phyloP scores from a whole-genome alignment of 2,329 filamentous ascomycete genomes.

The Monosporascus cannonballus region DNA sequence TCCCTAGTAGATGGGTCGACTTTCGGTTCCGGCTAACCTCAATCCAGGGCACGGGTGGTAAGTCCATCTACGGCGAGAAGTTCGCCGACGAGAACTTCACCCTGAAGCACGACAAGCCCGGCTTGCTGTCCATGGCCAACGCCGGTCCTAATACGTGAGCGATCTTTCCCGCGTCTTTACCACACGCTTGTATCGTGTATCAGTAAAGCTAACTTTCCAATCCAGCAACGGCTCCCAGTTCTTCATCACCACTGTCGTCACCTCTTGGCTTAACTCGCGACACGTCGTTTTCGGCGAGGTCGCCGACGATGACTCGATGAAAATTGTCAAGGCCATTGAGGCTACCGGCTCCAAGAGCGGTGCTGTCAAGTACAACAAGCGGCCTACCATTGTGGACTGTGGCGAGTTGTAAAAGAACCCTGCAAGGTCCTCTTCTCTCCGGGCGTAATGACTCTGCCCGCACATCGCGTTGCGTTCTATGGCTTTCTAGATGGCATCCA shows the following conservation, averaged over 20 bases:
- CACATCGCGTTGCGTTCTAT: constrained; percentile 6
- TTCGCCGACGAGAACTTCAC: constrained; percentile 91
- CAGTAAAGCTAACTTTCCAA: constrained; percentile 17
- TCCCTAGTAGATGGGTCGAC: background rate
- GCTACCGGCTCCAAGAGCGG: constrained; percentile 51
- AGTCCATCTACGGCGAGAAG: constrained; percentile 93
- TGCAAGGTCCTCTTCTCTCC: constrained; percentile 2
- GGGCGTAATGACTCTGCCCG: constrained; percentile 17
- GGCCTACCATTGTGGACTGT: constrained; percentile 51
- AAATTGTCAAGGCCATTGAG: constrained; percentile 56
- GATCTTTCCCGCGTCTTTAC: background rate
- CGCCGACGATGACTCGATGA: constrained; percentile 40
- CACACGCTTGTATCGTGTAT: background rate
- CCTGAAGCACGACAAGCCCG: constrained; percentile 65
- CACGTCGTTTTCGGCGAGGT: constrained; percentile 85
- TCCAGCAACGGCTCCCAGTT: constrained; percentile 95
- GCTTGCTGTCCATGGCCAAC: constrained; percentile 92
- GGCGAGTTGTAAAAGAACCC: constrained; percentile 40
- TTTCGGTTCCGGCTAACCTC: constrained; percentile 1
- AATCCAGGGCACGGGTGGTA: constrained; percentile 75
- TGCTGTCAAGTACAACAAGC: constrained; percentile 48
- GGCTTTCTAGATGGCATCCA: constrained; percentile 1
- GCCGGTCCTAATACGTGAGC: constrained; percentile 85
- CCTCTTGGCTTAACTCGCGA: constrained; percentile 76
- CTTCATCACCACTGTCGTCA: constrained; percentile 91